Evolutionary conservation across 1,284 basidiomycete species (phyloP), one percentile per base, ranked within the genome.

Genomic region (Cutaneotrichosporon sp.): DNA sequence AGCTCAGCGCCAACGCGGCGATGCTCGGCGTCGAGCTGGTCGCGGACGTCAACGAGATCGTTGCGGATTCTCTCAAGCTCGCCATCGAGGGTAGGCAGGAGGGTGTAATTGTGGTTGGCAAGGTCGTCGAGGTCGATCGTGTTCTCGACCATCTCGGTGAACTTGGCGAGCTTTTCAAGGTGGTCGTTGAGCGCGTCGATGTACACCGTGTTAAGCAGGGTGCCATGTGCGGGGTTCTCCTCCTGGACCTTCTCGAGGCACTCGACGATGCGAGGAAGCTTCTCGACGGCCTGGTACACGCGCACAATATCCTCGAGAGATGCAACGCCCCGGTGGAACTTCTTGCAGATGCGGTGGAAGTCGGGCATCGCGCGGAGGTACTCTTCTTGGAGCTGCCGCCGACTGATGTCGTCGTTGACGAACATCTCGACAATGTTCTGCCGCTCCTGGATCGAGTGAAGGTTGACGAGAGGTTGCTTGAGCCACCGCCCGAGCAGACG

Each of bases 281-380:
- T 85, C 20, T 86, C 71, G 1, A 93, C 86, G 0, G 93, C 92
- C 76, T 99, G 95, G 77, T 97, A 99, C 0, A 97, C 89, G 11
- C 95, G 87, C 8, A 99, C 93, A 6, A 99, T 93, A 68, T 99
- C 95, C 73, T 99, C 95, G 8, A 99, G 84, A 0, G 87, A 87
- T 0, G 95, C 94, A 1, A 87, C 84, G 0, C 86, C 85, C 67
- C 90, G 90, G 76, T 93, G 90, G 80, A 99, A 95, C 27, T 91
- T 86, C 78, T 98, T 99, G 72, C 89, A 90, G 49, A 98, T 86
- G 8, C 97, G 87, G 69, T 91, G 91, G 77, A 99, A 87, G 76
- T 99, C 97, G 0, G 97, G 97, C 88, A 99, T 94, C 31, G 86
- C 77, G 71, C 90, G 91, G 69, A 99, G 83, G 70, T 87, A 90